Base-by-base conservation (phyloP, 2,329 filamentous ascomycete species). In the Verticillium nubilum region DNA sequence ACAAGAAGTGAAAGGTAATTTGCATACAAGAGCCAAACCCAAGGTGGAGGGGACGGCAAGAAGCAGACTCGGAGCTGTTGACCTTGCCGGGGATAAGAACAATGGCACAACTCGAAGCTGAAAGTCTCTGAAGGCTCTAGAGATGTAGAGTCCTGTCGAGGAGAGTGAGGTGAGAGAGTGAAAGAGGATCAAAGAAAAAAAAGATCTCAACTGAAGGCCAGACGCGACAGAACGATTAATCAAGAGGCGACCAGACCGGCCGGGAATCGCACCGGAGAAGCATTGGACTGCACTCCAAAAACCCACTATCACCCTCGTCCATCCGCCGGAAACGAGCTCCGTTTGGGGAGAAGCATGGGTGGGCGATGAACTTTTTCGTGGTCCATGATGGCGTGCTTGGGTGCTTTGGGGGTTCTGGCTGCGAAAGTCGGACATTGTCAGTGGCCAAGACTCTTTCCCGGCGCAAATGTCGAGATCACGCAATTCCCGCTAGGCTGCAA, bases 401-500 rank as follows among this genome's bases (percentile, higher is more conserved):
- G 19, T 7, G 42, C 19, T 53, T 56, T n/a, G 42, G 42, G 42
- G n/a, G 42, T 50, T 53, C 52, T 53, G 25, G 52, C 27, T 27
- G 52, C 25, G 27, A 53, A 28, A 53, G 27, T 53, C 27, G 52
- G 52, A 29, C 52, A 28, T 50, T 50, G 42, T 50, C 25, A 53
- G 27, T 42, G 56, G 33, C 31, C 28, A 37, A 56, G 54, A 42
- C 37, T 26, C 25, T 50, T 42, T 19, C 27, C 37, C n/a, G 15
- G 37, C 37, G 42, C 56, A 57, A 57, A 57, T 19, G 56, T 52
- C 56, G 42, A 57, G 56, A 53, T 53, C 56, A 57, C 56, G 56
- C 56, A 33, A 57, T 57, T 42, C 42, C 25, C 56, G 56, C 56
- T 33, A 50, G 26, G n/a, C 56, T 12, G 25, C 29, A 56, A 47